Conservation (phyloP, 345 rosid species). For the Eucalyptus sp. region DNA sequence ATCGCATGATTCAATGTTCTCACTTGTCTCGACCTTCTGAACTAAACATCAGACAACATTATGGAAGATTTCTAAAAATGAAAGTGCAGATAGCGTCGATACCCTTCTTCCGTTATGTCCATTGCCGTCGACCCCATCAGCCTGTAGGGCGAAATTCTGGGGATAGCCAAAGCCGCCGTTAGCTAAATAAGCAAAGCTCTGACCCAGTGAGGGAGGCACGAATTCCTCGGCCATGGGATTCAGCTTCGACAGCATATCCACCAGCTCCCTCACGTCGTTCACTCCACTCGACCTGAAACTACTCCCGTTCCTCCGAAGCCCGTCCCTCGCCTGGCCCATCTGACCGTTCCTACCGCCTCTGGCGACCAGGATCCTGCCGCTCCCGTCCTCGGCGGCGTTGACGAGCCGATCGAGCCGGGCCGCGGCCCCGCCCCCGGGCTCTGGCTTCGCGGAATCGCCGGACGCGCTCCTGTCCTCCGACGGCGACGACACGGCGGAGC, state of each 20-base stretch:
- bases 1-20: not conserved
- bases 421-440: conserved; percentile 28
- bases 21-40: not conserved
- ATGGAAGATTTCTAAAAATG: not conserved
- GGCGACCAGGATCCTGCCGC: conserved; percentile 8
- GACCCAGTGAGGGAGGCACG: conserved; percentile 71
- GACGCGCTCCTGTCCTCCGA: conserved; percentile 35
- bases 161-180: conserved; percentile 46
- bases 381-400: not conserved
- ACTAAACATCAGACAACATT: not conserved
- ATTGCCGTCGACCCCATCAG: conserved; percentile 35
- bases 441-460: conserved; percentile 34
- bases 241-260: conserved; percentile 72
- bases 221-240: conserved; percentile 96
- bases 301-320: not conserved
- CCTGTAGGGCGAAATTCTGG: conserved; percentile 36
- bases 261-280: conserved; percentile 67
- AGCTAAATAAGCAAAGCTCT: conserved; percentile 7
- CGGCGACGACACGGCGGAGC: not conserved
- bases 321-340: conserved; percentile 2
- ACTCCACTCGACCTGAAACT: conserved; percentile 6
- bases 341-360: conserved; percentile 7
- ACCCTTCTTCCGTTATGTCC: conserved; percentile 66
- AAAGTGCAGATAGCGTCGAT: not conserved
- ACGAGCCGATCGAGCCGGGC: not conserved